phyloP scores from a whole-genome alignment of 352 stramenopile species.

The Globisporangium iwayamae region DNA sequence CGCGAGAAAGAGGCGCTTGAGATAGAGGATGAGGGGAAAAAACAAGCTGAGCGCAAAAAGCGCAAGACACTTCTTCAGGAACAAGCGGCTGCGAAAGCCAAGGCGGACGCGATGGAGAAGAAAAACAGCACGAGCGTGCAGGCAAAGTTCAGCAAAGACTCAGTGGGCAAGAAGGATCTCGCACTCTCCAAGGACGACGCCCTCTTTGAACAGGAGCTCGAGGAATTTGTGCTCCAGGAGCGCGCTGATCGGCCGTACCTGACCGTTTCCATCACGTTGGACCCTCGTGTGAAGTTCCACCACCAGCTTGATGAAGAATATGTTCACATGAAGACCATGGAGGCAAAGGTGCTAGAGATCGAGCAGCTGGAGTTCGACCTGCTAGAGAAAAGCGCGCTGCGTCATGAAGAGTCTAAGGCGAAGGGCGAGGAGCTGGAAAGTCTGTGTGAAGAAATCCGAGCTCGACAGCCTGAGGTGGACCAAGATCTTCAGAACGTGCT shows the following conservation, averaged over 20 bases:
- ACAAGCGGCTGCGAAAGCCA: conserved; percentile 43
- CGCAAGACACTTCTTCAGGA: conserved; percentile 42
- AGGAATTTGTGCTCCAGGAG: conserved; percentile 38
- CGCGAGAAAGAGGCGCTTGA: conserved; percentile 46
- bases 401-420: conserved; percentile 42
- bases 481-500: conserved; percentile 31
- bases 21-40: conserved; percentile 43
- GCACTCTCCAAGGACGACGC: conserved; percentile 52
- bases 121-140: conserved; percentile 28
- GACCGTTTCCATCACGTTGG: conserved; percentile 32
- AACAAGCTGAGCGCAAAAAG: conserved; percentile 41
- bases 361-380: conserved; percentile 68
- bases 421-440: conserved; percentile 31
- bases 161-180: conserved; percentile 53
- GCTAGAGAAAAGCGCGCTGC: conserved; percentile 56
- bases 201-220: conserved; percentile 49
- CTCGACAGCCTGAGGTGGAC: conserved; percentile 25
- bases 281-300: conserved; percentile 33
- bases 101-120: conserved; percentile 33
- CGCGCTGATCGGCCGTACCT: conserved; percentile 52
- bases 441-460: conserved; percentile 32
- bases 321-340: conserved; percentile 58
- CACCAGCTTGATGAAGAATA: conserved; percentile 52
- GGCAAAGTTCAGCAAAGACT: conserved; percentile 39
- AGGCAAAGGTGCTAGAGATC: conserved; percentile 37